Base-by-base conservation (phyloP, 305 asterid species). In the Plantago rigida region DNA sequence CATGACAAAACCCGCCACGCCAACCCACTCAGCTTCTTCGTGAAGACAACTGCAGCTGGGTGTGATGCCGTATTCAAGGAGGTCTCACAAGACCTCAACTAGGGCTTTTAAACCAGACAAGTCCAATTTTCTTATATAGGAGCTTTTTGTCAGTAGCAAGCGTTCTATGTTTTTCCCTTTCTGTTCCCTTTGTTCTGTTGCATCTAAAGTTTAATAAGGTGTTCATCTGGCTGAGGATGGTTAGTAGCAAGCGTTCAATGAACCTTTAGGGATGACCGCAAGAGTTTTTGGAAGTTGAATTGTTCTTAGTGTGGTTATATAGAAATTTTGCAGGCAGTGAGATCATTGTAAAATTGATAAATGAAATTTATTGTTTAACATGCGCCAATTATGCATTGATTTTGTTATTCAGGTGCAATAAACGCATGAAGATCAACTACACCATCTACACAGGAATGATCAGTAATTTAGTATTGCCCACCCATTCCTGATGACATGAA, bases 1-100 rank as follows among this genome's bases (percentile, higher is more conserved):
- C 72, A 75, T 14, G 88, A 63, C 56, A 13, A 51, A 17, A 22
- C 45, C n/a, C 86, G 94, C 48, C 65, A 50, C 0, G 84, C 90
- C 0, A 85, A 83, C 57, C 77, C 88, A 2, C 78, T 85, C 13
- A 82, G 75, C 15, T 85, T 81, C 73, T 59, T 79, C 70, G 77
- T 62, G 71, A 81, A 76, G 74, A 58, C 69, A 13, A 71, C 69
- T 0, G 50, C 41, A 8, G 51, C 87, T 6, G 66, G 55, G 3
- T 85, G 95, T 71, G n/a, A 14, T 0, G 22, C 66, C 42, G 70
- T 75, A 57, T 72, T 76, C 59, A 73, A 77, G 81, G 89, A 84
- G 62, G 77, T 82, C 9, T 68, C 53, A 0, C 19, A 72, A 51
- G 44, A 12, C 36, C 75, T 74, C 3, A 65, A 48, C 12, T 1